phyloP scores from a whole-genome alignment of 345 rosid genomes.

The Melastoma malabathricum region DNA sequence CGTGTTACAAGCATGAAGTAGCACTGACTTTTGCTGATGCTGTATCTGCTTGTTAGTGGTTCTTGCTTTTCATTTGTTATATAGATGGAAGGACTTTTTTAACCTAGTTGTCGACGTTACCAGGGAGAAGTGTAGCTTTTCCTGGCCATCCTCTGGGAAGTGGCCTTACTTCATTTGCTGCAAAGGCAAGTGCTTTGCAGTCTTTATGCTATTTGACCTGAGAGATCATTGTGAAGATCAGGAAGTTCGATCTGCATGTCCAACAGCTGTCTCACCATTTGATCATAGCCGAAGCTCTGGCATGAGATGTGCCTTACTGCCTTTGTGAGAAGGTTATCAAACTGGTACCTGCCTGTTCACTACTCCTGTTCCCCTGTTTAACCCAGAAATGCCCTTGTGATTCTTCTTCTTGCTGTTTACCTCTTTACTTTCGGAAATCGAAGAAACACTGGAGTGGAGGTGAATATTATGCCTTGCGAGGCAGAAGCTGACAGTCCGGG shows the following conservation, averaged over 20 bases:
- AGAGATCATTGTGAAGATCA: slow-evolving; percentile 1
- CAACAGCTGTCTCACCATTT: slow-evolving; percentile 68
- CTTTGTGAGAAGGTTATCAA: neutral
- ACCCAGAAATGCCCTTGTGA: no score
- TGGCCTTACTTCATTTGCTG: slow-evolving; percentile 82
- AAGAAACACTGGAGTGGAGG: no score
- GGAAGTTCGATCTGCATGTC: slow-evolving; percentile 58
- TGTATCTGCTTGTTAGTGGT: neutral
- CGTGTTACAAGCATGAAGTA: no score
- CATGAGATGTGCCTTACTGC: slow-evolving; percentile 9
- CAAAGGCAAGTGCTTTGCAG: slow-evolving; percentile 56
- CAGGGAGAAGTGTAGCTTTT: slow-evolving; percentile 96
- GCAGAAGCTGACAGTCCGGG: no score
- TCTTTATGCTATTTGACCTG: no score
- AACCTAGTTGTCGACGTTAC: slow-evolving; percentile 3
- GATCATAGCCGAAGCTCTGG: slow-evolving; percentile 57
- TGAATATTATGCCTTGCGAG: no score
- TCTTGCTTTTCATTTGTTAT: neutral
- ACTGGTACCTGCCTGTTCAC: neutral
- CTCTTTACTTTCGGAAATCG: no score
- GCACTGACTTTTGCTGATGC: no score
- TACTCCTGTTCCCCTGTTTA: no score
- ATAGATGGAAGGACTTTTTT: neutral
- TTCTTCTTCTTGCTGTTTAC: no score
- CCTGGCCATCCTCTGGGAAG: slow-evolving; percentile 94